Evolutionary conservation across 208 protist species (phyloP), one percentile per base, ranked within the genome.

Genomic region (Acanthamoeba lenticulata): DNA sequence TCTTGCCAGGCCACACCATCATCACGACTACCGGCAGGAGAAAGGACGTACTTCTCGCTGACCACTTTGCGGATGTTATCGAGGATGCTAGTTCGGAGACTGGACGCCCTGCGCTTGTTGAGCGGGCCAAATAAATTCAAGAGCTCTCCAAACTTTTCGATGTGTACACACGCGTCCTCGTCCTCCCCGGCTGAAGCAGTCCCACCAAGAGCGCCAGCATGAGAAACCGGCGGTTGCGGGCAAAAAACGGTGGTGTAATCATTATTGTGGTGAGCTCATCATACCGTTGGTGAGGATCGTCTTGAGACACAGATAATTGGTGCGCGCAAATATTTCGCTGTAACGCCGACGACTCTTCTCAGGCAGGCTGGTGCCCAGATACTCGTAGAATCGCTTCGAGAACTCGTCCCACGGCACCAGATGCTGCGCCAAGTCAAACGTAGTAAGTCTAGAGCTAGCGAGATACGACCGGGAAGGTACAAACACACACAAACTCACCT

Each of bases 91-190:
- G 17, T 77, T 9, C 88, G 19, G 11, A 69, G n/a, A n/a, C 52
- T 69, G 47, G 83, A 90, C 42, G 83, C 83, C 24, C 83, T 36
- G 21, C 83, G 42, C 47, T 90, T 90, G 83, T 69, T 57, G 21
- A 90, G 47, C 40, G 93, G 94, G 45, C 95, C 95, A 74, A 96
- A 96, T 89, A 94, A 94, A 36, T 93, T 92, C 67, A 95, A 90
- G 29, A 96, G 88, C 24, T 96, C 94, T 44, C 95, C 95, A 74
- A 96, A 96, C 55, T 96, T 74, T 65, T 96, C 94, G 45, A 95
- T 96, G 47, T 90, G 83, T 2, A 90, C 83, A 11, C 34, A 38
- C 21, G 83, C 83, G 24, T 65, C 57, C 47, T 57, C 52, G 17
- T 90, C 83, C 83, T 90, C 83, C 65, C 57, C 83, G 11, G 47